Evolutionary conservation across 2,329 filamentous ascomycete species (phyloP), one percentile per base, ranked within the genome.

Genomic region (Phaeoacremonium minimum): DNA sequence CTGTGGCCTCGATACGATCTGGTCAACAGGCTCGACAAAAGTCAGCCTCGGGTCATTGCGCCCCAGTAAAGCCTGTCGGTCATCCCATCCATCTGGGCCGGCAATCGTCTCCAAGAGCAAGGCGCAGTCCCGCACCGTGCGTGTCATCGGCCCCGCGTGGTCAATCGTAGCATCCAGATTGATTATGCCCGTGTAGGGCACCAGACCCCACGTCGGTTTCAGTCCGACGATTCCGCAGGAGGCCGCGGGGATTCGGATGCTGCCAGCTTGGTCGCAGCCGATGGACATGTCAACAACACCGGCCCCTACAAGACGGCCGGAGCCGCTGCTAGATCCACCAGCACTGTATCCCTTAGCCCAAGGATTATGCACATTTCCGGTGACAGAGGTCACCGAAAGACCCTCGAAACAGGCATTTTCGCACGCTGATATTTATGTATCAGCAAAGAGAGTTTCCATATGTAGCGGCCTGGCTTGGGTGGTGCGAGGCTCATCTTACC

Each of bases 141-240:
- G 42, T 1, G 64, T 58, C 46, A 71, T 63, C 2, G 66, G 67
- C 2, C 66, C 66, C 6, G 61, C 46, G 43, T 70, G 64, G 44
- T 71, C 67, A 31, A 68, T 64, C 47, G 64, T 61, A 0, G 66
- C 58, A 14, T 57, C 46, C 41, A 68, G 50, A 5, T 54, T 52
- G 5, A 55, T 55, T n/a, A 61, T 60, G 0, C 65, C 66, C 1
- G 65, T 69, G 39, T 69, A 69, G 2, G 67, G 67, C 1, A 69
- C 52, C 6, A 70, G 47, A 2, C 63, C 61, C 46, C 56, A 57
- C 0, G 63, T 64, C 4, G 61, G 60, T 37, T 66, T 66, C 7
- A 64, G 46, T 3, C 62, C 61, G 29, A 54, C 56, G 12, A 59
- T 45, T 4, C 56, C 56, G 20, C 44, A 52, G 42, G 44, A 58